Percentiles rank a stretch among this genome's conserved stretches.
Evolutionary conservation across 2,329 filamentous ascomycete species (phyloP).

Genomic region (Pyricularia pennisetigena): DNA sequence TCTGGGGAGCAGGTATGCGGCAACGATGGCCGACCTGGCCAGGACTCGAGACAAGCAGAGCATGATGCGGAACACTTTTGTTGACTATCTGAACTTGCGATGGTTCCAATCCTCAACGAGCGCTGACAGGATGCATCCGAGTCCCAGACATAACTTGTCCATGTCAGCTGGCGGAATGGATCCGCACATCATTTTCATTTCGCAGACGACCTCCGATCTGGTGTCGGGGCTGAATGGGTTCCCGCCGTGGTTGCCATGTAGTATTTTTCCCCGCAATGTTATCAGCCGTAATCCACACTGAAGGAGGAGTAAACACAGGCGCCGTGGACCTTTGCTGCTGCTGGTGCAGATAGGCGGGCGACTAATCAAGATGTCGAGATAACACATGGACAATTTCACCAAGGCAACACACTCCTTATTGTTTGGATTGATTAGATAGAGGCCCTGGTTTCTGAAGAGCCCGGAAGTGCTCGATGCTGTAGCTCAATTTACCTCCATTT

Average conservation of each 20-base stretch:
- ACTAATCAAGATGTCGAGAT: neutral
- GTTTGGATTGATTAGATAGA: neutral
- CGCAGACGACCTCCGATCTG: neutral
- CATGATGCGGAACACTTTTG: neutral
- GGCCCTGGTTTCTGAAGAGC: no score
- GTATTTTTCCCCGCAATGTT: neutral
- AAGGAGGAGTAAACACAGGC: neutral
- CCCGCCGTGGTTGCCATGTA: neutral
- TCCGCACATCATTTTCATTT: neutral
- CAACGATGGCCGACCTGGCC: neutral
- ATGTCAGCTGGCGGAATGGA: neutral
- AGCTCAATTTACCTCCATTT: neutral
- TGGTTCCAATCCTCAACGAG: neutral
- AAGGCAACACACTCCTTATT: neutral
- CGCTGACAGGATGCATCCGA: neutral
- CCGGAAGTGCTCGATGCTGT: neutral
- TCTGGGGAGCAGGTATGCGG: neutral
- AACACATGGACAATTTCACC: neutral
- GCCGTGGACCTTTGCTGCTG: neutral
- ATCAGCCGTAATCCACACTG: neutral
- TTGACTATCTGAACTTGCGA: neutral
- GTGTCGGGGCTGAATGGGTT: neutral
- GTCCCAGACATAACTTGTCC: neutral
- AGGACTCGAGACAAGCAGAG: neutral
- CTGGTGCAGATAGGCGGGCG: neutral